Conservation (phyloP, 2,329 filamentous ascomycete genomes). For the Graphium sp. region DNA sequence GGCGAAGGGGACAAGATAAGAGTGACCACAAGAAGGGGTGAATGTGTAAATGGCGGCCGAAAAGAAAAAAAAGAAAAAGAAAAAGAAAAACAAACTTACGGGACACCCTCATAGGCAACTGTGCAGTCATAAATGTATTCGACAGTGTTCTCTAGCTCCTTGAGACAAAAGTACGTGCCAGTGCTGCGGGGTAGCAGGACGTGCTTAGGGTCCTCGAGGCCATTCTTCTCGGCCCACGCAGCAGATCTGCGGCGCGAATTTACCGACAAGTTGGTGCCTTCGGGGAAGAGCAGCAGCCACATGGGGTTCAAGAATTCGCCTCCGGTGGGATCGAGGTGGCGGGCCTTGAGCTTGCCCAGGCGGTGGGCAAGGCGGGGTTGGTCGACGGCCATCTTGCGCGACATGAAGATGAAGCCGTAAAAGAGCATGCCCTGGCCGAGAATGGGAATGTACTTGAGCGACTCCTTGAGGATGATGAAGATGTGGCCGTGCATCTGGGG, state of each 20-base stretch:
- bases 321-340: conserved; percentile 34
- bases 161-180: conserved; percentile 63
- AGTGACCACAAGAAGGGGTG: background rate
- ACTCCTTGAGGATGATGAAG: conserved; percentile 84
- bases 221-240: conserved; percentile 61
- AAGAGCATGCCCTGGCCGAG: conserved; percentile 72
- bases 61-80: background rate
- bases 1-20: conserved; percentile 5
- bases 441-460: conserved; percentile 63
- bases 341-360: conserved; percentile 49
- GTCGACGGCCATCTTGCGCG: conserved; percentile 75
- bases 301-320: conserved; percentile 53
- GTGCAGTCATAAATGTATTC: conserved; percentile 89
- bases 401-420: conserved; percentile 82
- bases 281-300: conserved; percentile 81
- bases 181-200: conserved; percentile 65
- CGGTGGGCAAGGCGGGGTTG: conserved; percentile 59
- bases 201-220: conserved; percentile 56
- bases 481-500: conserved; percentile 70
- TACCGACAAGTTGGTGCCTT: conserved; percentile 65
- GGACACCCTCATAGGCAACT: conserved; percentile 84
- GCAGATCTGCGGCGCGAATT: conserved; percentile 56
- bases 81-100: conserved; percentile 38
- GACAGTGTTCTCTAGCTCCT: conserved; percentile 55
- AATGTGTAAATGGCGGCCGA: background rate